Percentiles rank a stretch among this genome's conserved stretches.
Conservation (phyloP, 305 asterid genomes). For the Fraxinus baroniana region DNA sequence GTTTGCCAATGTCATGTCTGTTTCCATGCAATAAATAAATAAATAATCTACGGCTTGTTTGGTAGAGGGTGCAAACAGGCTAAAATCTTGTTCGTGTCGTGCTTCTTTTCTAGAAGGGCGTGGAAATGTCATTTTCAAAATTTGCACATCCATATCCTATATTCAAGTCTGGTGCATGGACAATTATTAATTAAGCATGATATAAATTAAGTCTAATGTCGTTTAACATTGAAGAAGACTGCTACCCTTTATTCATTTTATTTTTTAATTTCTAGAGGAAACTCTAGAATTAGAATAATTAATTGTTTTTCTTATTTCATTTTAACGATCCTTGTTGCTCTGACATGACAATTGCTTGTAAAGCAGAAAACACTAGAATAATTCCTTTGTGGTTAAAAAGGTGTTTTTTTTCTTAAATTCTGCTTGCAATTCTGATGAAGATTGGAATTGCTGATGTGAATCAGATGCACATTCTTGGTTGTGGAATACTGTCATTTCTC, state of each 20-base stretch:
- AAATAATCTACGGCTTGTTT: conserved; percentile 21
- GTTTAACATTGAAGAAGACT: background rate
- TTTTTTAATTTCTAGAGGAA: background rate
- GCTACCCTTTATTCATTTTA: background rate
- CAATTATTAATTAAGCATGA: background rate
- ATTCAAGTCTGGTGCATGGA: background rate
- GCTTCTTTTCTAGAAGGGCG: conserved; percentile 2
- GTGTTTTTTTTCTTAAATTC: conserved; percentile 33
- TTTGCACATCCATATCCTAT: background rate
- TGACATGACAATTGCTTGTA: conserved; percentile 24
- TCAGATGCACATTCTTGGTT: conserved; percentile 22
- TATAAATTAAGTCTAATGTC: background rate
- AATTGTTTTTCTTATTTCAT: background rate
- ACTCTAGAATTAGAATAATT: conserved; percentile 16
- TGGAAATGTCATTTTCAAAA: conserved; percentile 10
- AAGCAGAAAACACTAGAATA: conserved; percentile 20
- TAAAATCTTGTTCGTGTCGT: conserved; percentile 14
- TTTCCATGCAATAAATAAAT: conserved; percentile 25
- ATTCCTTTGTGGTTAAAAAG: conserved; percentile 34
- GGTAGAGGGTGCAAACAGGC: conserved; percentile 15
- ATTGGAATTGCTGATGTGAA: conserved; percentile 30
- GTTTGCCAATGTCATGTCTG: conserved; percentile 22
- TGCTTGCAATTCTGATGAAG: conserved; percentile 32
- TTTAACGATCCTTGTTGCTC: conserved; percentile 11
- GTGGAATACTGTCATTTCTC: conserved; percentile 26